Base-by-base conservation (phyloP, 176 grass and related monocot species). In the Poa annua region DNA sequence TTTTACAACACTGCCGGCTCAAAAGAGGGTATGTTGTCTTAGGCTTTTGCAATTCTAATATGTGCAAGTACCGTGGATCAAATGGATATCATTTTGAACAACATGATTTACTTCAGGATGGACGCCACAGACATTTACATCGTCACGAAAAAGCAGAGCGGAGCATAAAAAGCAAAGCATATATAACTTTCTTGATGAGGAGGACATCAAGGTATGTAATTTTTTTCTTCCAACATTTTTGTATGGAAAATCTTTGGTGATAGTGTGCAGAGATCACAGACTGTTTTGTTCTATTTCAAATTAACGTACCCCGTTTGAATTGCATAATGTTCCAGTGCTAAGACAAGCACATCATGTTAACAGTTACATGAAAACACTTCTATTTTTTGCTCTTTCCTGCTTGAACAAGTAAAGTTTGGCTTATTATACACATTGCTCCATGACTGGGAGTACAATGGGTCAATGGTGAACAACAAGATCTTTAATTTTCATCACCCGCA, bases 1-100 rank as follows among this genome's bases (percentile, higher is more conserved):
- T 98, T 89, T 85, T 98, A 95, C 79, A 98, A 98, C 75, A 95
- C 91, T 35, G 96, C 84, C 85, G 92, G 92, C 66, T 81, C 96
- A 85, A 93, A 95, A 98, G 96, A 93, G 66, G 92, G 96, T 98
- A 77, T 70, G 63, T 47, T 84, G 17, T 44, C 8, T 29, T 63
- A 41, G 53, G 26, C 29, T 78, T 78, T 45, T 88, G 20, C 44
- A 77, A 20, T 66, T 49, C 1, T 56, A 72, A 33, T 67, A 66
- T 78, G 17, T 36, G 38, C 49, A 39, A 79, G 49, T 80, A 65
- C 38, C 22, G 7, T 47, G 45, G 39, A 80, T 15, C 50, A 64
- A 74, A 55, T 17, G 16, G 12, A 76, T 87, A 44, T 3, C 59
- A 64, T 80, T 70, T 59, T 48, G 24, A 51, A 51, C 41, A 68